Evolutionary conservation across 345 rosid genomes (phyloP), one percentile per base, ranked within the genome.

Genomic region (Microcos paniculata): DNA sequence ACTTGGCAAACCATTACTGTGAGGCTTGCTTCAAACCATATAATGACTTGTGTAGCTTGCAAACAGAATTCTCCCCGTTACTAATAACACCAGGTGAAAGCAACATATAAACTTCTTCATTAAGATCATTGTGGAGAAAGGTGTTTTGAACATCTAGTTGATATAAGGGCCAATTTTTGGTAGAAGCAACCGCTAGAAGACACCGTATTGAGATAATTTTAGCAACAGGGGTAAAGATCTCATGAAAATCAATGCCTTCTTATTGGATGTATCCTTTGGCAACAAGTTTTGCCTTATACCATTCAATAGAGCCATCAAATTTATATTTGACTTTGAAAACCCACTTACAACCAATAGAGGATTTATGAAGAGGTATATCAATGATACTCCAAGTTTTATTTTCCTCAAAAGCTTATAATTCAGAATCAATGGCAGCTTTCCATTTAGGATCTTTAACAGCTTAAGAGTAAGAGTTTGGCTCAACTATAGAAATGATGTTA

Each of bases 11-110:
- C 78, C 78, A 79, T 0, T 57, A 49, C 13, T 57, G 14, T 6
- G 57, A 58, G 4, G 73, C 56, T 24, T 71, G 64, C 21, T 72
- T 71, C 1, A 79, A 35, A 1, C 78, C 65, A 49, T 57, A 79
- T 1, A 68, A 6, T 0, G 73, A 23, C 1, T 58, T 45, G 4
- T 15, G 49, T 0, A 57, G 26, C 0, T 16, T 43, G 10, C 61
- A 57, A 18, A 69, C 31, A 1, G 4, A 26, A 53, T 6, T 45
- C 70, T 49, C 19, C 67, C 8, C 48, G 48, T 3, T 6, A 8
- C 3, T n/a, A 30, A 3, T 28, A 19, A 64, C 24, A 16, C 6
- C 67, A 53, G 55, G 4, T 55, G 55, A 0, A 67, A 31, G 30
- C 12, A 5, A 35, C 38, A 35, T 35, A 35, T 35, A 35, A 35